These are phyloP conservation scores for Cyclostephanos invisitatus DNA, from an alignment of 108 stramenopile genomes.

Conservation along the genomic window DNA sequence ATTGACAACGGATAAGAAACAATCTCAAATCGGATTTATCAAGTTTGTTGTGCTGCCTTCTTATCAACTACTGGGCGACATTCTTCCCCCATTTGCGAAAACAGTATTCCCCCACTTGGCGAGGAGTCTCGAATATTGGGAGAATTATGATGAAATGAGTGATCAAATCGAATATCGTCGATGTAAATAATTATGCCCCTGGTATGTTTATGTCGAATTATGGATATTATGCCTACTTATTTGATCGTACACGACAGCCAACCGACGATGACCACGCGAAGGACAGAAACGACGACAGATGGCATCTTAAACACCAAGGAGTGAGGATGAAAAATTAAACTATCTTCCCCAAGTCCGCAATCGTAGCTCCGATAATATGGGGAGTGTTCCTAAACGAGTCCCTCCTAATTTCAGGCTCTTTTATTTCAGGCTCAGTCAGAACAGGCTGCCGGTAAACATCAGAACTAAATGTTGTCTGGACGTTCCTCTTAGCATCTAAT, in stretches of 20 bases:
- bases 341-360: slow-evolving; percentile 20
- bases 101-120: slow-evolving; percentile 32
- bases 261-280: too few species aligned
- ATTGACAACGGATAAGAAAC: slow-evolving; percentile 47
- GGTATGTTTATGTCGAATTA: neutral
- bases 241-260: too few species aligned
- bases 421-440: slow-evolving; percentile 50
- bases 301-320: too few species aligned
- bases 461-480: slow-evolving; percentile 25
- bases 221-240: neutral
- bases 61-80: slow-evolving; percentile 49
- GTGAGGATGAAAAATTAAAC: slow-evolving; percentile 3
- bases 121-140: slow-evolving; percentile 51
- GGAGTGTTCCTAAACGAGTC: neutral
- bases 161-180: neutral
- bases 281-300: too few species aligned
- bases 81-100: slow-evolving; percentile 31
- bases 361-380: neutral
- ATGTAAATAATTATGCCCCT: neutral
- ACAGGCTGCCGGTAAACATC: slow-evolving; percentile 81
- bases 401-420: slow-evolving; percentile 11
- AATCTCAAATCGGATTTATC: slow-evolving; percentile 84
- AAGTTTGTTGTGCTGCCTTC: slow-evolving; percentile 83
- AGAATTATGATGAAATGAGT: neutral
- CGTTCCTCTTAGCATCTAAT: slow-evolving; percentile 42